Evolutionary conservation across 768 basidiomycete species (phyloP).

Genomic region (Amanita rubescens): DNA sequence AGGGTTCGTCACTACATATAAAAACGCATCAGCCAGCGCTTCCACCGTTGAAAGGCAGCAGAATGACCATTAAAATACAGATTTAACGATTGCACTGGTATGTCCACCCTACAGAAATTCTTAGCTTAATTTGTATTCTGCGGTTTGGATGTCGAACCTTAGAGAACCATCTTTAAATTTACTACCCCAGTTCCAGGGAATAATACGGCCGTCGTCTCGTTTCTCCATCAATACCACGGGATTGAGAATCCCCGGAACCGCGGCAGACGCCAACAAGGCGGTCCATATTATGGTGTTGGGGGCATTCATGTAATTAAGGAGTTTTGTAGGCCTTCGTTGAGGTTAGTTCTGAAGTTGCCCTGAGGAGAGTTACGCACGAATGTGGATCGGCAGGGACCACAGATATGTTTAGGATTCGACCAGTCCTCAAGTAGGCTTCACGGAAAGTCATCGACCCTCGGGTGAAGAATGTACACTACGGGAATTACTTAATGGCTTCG

Average conservation of each 20-base stretch:
- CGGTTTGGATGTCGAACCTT: constrained; percentile 36
- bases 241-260: constrained; percentile 92
- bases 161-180: constrained; percentile 91
- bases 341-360: constrained; percentile 3
- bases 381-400: constrained; percentile 88
- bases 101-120: constrained; percentile 65
- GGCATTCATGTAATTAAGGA: constrained; percentile 94
- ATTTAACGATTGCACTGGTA: constrained; percentile 83
- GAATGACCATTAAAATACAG: constrained; percentile 76
- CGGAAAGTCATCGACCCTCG: constrained; percentile 91
- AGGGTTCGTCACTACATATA: constrained; percentile 68
- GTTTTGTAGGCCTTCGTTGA: constrained; percentile 72
- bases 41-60: neutral
- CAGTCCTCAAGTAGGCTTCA: constrained; percentile 90
- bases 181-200: constrained; percentile 94
- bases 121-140: neutral
- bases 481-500: neutral
- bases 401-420: constrained; percentile 88
- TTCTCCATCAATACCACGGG: constrained; percentile 96
- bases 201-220: constrained; percentile 64
- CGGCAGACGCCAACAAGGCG: constrained; percentile 80
- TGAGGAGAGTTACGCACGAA: constrained; percentile 40
- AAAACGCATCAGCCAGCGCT: neutral
- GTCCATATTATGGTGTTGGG: constrained; percentile 87
- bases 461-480: constrained; percentile 81